Base-by-base conservation (phyloP, 2,329 filamentous ascomycete genomes). In the Tricladium varicosporioides region DNA sequence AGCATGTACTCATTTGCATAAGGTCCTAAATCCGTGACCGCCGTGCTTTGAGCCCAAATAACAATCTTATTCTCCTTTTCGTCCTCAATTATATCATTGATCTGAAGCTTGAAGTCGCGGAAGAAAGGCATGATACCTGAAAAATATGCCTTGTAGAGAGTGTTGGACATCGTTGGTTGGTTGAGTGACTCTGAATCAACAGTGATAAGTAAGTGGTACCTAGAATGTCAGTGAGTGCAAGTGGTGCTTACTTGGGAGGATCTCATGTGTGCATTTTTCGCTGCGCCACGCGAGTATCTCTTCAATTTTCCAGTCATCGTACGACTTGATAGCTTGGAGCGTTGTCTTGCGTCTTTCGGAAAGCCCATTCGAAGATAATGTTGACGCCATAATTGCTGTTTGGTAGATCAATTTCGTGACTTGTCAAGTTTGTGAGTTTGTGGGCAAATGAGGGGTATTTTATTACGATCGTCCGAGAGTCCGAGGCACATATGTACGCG, bases 1-100 rank as follows among this genome's bases (percentile, higher is more conserved):
- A 54, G 36, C 51, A 54, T 54, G 27, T 54, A 54, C 44, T 54
- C 51, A 27, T 54, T 54, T 1, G n/a, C 14, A 33, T 54, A 54
- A 15, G n/a, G 14, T 5, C 44, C 51, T 4, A 48, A 14, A n/a
- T 47, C 51, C 15, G 44, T 48, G 5, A 14, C 15, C 13, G 22
- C 51, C 9, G 43, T 54, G 40, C 27, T 40, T 14, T n/a, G 19
- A 2, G 51, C 51, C 51, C 51, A 54, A 27, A 54, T 36, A 1
- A 18, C 51, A 16, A 54, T 32, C 36, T 54, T 54, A 36, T 48
- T 48, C 15, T 44, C n/a, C 9, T 10, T 8, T 5, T 31, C n/a
- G n/a, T 54, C 51, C 40, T 48, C 51, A 15, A 54, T 42, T 2
- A 54, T 10, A 44, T 54, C 51, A 27, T 54, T 54, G n/a, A 54